Conservation (phyloP, 1,284 basidiomycete species). For the Entoloma clypeatum region DNA sequence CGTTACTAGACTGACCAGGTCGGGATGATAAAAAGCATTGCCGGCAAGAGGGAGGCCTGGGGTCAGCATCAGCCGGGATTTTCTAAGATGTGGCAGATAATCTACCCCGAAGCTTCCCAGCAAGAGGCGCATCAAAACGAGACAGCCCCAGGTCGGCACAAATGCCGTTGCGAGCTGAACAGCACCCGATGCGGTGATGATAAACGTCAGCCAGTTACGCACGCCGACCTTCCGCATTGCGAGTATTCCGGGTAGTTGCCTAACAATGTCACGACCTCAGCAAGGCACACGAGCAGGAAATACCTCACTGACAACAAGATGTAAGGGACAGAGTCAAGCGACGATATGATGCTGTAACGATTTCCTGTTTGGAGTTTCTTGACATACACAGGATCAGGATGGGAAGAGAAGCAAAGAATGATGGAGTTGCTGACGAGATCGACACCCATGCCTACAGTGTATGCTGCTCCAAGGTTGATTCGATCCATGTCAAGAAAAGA, state of each 20-base stretch:
- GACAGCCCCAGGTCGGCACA: slow-evolving; percentile 35
- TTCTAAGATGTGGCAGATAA: neutral
- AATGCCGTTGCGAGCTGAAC: slow-evolving; percentile 43
- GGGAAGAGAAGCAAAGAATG: neutral
- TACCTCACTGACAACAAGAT: slow-evolving; percentile 20
- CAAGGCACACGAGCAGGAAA: neutral
- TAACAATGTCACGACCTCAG: slow-evolving; percentile 13
- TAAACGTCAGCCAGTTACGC: slow-evolving; percentile 36
- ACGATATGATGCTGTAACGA: slow-evolving; percentile 24
- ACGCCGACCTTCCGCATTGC: slow-evolving; percentile 36
- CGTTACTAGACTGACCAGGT: slow-evolving; percentile 31
- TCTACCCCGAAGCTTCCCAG: slow-evolving; percentile 40
- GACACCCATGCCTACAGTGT: slow-evolving; percentile 24
- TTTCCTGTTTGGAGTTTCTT: slow-evolving; percentile 21
- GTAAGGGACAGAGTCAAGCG: slow-evolving; percentile 24
- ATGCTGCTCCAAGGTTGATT: slow-evolving; percentile 23
- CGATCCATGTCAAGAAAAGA: slow-evolving; percentile 24
- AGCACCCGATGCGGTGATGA: slow-evolving; percentile 38
- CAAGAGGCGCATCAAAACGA: slow-evolving; percentile 34
- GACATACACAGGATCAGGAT: neutral
- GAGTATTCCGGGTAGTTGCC: slow-evolving; percentile 40
- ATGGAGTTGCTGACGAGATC: slow-evolving; percentile 19
- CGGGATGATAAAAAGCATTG: slow-evolving; percentile 40
- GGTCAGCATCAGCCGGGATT: neutral
- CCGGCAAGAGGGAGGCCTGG: slow-evolving; percentile 32